Evolutionary conservation across 257 asterid genomes (phyloP), one percentile per base, ranked within the genome.

Genomic region (Forsythia viridissima): DNA sequence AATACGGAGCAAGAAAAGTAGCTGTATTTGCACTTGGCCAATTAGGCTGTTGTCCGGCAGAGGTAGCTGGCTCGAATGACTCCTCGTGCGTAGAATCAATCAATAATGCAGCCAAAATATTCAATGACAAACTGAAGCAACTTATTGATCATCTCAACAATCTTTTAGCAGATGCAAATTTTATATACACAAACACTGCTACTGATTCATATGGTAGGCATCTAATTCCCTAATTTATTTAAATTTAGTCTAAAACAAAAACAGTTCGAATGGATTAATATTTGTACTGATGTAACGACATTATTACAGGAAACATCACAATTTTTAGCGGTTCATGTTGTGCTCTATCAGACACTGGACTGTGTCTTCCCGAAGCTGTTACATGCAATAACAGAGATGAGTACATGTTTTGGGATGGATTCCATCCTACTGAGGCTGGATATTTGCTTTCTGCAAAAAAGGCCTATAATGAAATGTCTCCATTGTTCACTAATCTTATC

Each of bases 1-100:
- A 18, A 13, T 72, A 74, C 76, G 86, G 86, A 83, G 86, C 86
- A 72, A 83, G 86, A 36, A 83, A 73, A 52, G 20, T 83, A 46
- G 84, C 79, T 0, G 15, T 83, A 30, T 37, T 37, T 4, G 84
- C 79, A 72, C 79, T 83, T 68, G 86, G 86, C 10, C 79, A 72
- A 18, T 76, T 83, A 13, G 86, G 86, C 20, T 80, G 84, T 81
- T 76, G 75, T 76, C 86, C 86, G 43, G 77, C 77, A 21, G 79
- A 69, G 57, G 65, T 83, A 69, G 86, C 84, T 73, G 80, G 84
- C 78, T 41, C 80, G 39, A 81, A 82, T 79, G 80, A 74, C 5
- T 70, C 63, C 46, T 78, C 74, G 0, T 82, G 86, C 61, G 83
- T 82, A 1, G 77, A 82, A 48, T 61, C 76, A 70, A 74, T 74